Conservation (phyloP, 2,329 filamentous ascomycete species). For the Pyrenophora graminea region DNA sequence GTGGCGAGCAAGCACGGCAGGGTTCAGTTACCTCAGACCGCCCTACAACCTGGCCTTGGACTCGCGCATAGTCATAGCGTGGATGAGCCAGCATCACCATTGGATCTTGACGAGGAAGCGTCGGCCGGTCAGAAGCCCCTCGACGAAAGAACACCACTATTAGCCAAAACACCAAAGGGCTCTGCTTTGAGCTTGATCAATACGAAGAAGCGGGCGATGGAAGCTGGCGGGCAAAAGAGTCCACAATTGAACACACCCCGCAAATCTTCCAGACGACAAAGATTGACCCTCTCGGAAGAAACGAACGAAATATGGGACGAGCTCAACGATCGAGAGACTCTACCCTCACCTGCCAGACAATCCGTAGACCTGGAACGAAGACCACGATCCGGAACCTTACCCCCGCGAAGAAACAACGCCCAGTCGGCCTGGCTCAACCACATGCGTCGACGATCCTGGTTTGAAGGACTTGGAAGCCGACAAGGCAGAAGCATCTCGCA, state of each 20-base stretch:
- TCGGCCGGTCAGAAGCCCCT: slow-evolving; percentile 32
- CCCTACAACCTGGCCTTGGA: slow-evolving; percentile 80
- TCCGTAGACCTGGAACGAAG: slow-evolving; percentile 39
- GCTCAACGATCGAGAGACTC: slow-evolving; percentile 65
- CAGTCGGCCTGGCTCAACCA: slow-evolving; percentile 41
- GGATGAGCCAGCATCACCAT: slow-evolving; percentile 48
- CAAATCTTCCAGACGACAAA: slow-evolving; percentile 35
- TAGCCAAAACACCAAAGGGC: slow-evolving; percentile 41
- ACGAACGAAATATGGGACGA: slow-evolving; percentile 86
- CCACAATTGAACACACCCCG: slow-evolving; percentile 32
- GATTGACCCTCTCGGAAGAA: slow-evolving; percentile 64
- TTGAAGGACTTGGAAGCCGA: slow-evolving; percentile 33
- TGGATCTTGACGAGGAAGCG: slow-evolving; percentile 35
- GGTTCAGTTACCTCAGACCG: slow-evolving; percentile 60
- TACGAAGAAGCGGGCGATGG: slow-evolving; percentile 32
- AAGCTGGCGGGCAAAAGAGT: slow-evolving; percentile 22
- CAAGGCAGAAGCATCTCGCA: slow-evolving; percentile 32
- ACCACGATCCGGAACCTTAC: slow-evolving; percentile 42
- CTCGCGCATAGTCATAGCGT: slow-evolving; percentile 73
- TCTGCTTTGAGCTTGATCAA: slow-evolving; percentile 31
- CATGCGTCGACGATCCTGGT: slow-evolving; percentile 45
- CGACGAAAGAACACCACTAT: slow-evolving; percentile 45
- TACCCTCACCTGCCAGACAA: slow-evolving; percentile 34
- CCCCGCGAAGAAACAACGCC: slow-evolving; percentile 33
- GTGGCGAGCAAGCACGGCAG: slow-evolving; percentile 41